Percentiles rank a stretch among this genome's conserved stretches.
These are phyloP conservation scores for Bjerkandera adusta DNA, from an alignment of 1,284 basidiomycete genomes.

Conservation along the genomic window DNA sequence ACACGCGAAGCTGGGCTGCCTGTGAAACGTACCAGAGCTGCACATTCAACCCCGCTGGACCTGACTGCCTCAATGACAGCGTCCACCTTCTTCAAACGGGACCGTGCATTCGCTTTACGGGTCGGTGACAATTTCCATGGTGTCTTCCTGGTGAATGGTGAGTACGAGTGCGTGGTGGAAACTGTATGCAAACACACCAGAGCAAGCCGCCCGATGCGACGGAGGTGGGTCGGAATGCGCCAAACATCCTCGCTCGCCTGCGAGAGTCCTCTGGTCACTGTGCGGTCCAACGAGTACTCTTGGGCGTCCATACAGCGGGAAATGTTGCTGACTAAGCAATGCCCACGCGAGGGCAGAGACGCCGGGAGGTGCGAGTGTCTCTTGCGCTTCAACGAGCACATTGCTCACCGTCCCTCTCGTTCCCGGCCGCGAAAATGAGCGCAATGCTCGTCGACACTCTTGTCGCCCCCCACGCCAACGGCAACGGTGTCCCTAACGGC, in stretches of 20 bases:
- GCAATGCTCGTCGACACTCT: conserved; percentile 40
- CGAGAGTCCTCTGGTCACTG: conserved; percentile 9
- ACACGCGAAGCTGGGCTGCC: too few species aligned
- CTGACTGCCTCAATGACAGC: conserved; percentile 87
- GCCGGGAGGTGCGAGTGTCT: not conserved
- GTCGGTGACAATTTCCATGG: conserved; percentile 92
- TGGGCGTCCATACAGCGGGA: conserved; percentile 14
- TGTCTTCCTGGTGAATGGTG: conserved; percentile 68
- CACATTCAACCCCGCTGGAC: conserved; percentile 76
- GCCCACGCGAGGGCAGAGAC: conserved; percentile 5
- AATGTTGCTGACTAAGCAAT: conserved; percentile 28
- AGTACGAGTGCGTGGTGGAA: not conserved
- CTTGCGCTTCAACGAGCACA: not conserved
- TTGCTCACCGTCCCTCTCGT: conserved; percentile 5
- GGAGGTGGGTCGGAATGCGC: conserved; percentile 69
- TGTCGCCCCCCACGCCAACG: conserved; percentile 13
- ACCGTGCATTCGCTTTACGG: conserved; percentile 88
- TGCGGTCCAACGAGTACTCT: conserved; percentile 3
- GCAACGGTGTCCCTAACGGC: conserved; percentile 31
- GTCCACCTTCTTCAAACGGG: conserved; percentile 91
- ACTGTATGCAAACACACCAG: conserved; percentile 47
- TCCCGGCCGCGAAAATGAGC: conserved; percentile 25
- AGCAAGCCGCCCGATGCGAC: conserved; percentile 73
- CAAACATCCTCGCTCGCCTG: conserved; percentile 55
- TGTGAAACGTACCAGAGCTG: conserved; percentile 61